phyloP scores from a whole-genome alignment of 2,329 filamentous ascomycete species.

The Neoscytalidium dimidiatum region DNA sequence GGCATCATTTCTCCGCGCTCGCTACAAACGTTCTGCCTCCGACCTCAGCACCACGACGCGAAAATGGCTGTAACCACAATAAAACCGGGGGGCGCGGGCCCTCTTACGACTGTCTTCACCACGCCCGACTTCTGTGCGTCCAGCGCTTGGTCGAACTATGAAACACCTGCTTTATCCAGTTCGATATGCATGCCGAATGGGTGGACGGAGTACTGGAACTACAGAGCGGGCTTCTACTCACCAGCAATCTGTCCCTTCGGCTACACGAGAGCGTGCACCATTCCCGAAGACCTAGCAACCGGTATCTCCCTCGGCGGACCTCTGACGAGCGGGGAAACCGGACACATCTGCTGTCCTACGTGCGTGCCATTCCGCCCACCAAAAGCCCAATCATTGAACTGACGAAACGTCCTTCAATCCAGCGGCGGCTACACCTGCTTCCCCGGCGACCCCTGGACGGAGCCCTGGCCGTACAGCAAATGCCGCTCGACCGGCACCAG shows the following conservation, averaged over 20 bases:
- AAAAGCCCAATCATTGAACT: not conserved
- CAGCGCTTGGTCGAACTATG: not conserved
- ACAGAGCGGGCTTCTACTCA: not conserved
- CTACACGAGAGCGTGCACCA: not conserved
- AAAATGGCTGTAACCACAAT: not conserved
- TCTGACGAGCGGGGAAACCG: not conserved
- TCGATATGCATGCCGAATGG: slow-evolving; percentile 9
- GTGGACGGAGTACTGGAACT: not conserved
- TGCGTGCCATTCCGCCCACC: not conserved
- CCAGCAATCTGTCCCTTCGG: not conserved
- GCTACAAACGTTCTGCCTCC: not conserved
- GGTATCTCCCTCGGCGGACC: not conserved
- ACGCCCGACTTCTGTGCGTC: not conserved
- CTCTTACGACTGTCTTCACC: not conserved
- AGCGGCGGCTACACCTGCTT: not conserved
- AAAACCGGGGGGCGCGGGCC: not conserved
- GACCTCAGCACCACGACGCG: not conserved
- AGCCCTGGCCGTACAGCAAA: not conserved
- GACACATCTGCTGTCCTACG: slow-evolving; percentile 5
- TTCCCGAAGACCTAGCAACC: not conserved
- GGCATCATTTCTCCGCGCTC: not conserved
- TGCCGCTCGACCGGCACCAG: not conserved
- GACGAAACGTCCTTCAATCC: not conserved
- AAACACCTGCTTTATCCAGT: not conserved
- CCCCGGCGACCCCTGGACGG: not conserved